Percentiles rank a stretch among this genome's conserved stretches.
phyloP scores from a whole-genome alignment of 2,329 filamentous ascomycete species.

The Diaporthe longicolla region DNA sequence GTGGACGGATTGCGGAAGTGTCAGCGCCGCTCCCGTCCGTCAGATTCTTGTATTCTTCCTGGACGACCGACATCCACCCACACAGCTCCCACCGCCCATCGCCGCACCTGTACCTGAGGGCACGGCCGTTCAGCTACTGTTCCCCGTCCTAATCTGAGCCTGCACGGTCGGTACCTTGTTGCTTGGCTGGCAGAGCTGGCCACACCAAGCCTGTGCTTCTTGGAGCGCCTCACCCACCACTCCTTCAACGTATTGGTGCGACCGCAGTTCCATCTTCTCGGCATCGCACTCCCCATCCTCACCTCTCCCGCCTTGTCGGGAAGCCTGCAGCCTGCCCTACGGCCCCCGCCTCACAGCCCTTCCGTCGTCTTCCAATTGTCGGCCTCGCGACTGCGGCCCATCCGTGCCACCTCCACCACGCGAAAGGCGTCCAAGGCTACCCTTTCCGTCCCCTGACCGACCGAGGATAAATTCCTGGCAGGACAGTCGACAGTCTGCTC shows the following conservation, averaged over 20 bases:
- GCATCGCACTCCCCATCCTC: conserved; percentile 35
- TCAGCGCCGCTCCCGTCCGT: conserved; percentile 48
- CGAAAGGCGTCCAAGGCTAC: conserved; percentile 26
- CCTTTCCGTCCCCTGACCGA: conserved; percentile 25
- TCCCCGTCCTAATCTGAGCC: conserved; percentile 1
- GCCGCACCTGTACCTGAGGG: conserved; percentile 24
- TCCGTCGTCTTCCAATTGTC: conserved; percentile 35
- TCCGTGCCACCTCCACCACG: conserved; percentile 18
- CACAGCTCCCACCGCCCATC: conserved; percentile 21
- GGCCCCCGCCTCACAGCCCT: conserved; percentile 36
- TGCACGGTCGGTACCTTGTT: conserved; percentile 33
- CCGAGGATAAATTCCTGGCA: conserved; percentile 18
- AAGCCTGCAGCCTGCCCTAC: conserved; percentile 36
- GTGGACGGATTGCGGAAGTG: conserved; percentile 21
- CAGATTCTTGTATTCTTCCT: conserved; percentile 49
- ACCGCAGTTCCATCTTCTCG: conserved; percentile 38
- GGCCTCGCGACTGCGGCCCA: conserved; percentile 32
- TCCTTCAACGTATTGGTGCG: conserved; percentile 41
- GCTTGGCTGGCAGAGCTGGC: conserved; percentile 32
- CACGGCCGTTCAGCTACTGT: conserved; percentile 14
- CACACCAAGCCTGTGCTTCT: conserved; percentile 38
- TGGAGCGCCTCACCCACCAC: conserved; percentile 32
- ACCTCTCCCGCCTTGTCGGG: conserved; percentile 34
- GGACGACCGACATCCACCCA: conserved; percentile 11
- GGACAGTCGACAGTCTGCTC: conserved; percentile 16